phyloP scores from a whole-genome alignment of 2,329 filamentous ascomycete genomes.

The Sarocladiaceae sp. region DNA sequence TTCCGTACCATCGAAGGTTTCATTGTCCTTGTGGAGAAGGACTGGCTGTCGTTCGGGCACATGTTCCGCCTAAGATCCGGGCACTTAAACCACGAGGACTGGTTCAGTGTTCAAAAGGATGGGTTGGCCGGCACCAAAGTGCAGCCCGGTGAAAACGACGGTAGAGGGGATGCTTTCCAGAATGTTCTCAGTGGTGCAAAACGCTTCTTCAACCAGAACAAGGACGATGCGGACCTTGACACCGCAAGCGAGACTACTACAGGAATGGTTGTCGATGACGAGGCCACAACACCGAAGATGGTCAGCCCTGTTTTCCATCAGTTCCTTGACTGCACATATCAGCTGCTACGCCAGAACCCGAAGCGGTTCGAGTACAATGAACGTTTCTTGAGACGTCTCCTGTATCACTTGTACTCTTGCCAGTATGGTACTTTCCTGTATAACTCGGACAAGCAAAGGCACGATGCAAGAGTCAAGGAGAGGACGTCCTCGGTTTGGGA shows the following conservation, averaged over 20 bases:
- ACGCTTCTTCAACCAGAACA: conserved; percentile 78
- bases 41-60: conserved; percentile 96
- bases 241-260: conserved; percentile 35
- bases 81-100: conserved; percentile 84
- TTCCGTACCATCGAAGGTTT: conserved; percentile 93
- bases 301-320: conserved; percentile 97
- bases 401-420: conserved; percentile 93
- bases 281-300: conserved; percentile 80
- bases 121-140: conserved; percentile 60
- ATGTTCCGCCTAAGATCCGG: conserved; percentile 95
- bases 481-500: conserved; percentile 89
- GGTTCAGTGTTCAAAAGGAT: conserved; percentile 87
- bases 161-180: conserved; percentile 71
- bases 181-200: conserved; percentile 84
- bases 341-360: conserved; percentile 80
- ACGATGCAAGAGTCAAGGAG: conserved; percentile 63
- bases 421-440: conserved; percentile 97
- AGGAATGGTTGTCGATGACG: conserved; percentile 42
- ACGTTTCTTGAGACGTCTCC: conserved; percentile 78
- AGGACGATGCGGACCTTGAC: conserved; percentile 58
- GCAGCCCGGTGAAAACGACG: conserved; percentile 58
- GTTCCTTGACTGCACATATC: conserved; percentile 91
- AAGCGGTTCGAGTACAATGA: conserved; percentile 95
- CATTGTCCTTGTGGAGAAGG: conserved; percentile 91
- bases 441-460: conserved; percentile 87